Percentiles rank a stretch among this genome's conserved stretches.
Evolutionary conservation across 805 yeast species (phyloP).

Genomic region (Candida quercuum): DNA sequence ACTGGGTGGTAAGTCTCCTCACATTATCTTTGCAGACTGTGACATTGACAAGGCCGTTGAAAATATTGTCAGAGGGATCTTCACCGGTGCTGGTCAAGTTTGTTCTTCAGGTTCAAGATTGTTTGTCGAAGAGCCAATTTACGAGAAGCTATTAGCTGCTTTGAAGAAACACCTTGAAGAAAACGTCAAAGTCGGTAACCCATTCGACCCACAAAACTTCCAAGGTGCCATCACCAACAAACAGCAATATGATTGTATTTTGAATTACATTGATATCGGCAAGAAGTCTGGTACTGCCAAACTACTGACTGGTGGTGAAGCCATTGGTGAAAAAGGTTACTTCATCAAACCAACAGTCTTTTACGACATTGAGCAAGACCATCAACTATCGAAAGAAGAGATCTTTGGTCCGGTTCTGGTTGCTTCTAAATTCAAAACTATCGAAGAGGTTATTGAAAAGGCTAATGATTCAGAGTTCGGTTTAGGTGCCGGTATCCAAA

Average conservation of each 20-base stretch:
- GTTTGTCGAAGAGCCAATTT: conserved; percentile 65
- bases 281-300: conserved; percentile 58
- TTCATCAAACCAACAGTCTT: conserved; percentile 72
- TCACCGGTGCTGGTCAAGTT: conserved; percentile 78
- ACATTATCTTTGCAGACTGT: conserved; percentile 68
- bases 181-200: conserved; percentile 61
- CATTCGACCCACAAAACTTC: conserved; percentile 60
- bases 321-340: conserved; percentile 61
- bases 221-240: conserved; percentile 79
- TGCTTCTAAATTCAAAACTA: conserved; percentile 57
- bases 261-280: conserved; percentile 63
- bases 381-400: conserved; percentile 65
- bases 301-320: conserved; percentile 65
- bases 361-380: conserved; percentile 57
- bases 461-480: conserved; percentile 75
- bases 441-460: conserved; percentile 58
- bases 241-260: conserved; percentile 62
- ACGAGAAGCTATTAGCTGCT: conserved; percentile 53
- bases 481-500: conserved; percentile 78
- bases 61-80: conserved; percentile 60
- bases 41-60: conserved; percentile 42
- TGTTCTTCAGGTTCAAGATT: conserved; percentile 82
- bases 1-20: conserved; percentile 81
- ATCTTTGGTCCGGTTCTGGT: conserved; percentile 80
- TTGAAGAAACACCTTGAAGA: conserved; percentile 56